These are phyloP conservation scores for Tolypocladium tundrense DNA, from an alignment of 2,329 filamentous ascomycete genomes.

Conservation along the genomic window DNA sequence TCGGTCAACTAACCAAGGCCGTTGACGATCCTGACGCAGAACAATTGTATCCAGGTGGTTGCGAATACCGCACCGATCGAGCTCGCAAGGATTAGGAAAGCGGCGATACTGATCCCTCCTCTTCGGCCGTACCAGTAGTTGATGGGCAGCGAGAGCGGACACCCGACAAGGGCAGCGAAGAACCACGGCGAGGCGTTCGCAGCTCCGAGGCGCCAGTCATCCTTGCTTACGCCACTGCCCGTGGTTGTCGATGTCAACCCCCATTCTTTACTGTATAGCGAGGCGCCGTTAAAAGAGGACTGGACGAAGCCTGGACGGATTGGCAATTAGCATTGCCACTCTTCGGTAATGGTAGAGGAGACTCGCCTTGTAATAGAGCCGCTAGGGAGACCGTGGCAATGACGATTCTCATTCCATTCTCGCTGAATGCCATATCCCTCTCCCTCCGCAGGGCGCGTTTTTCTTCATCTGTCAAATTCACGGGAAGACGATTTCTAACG, in stretches of 20 bases:
- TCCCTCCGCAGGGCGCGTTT: slow-evolving; percentile 26
- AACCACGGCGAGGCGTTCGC: slow-evolving; percentile 30
- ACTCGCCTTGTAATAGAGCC: slow-evolving; percentile 26
- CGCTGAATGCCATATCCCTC: slow-evolving; percentile 26
- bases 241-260: slow-evolving; percentile 5
- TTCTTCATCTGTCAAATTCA: slow-evolving; percentile 22
- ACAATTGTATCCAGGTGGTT: slow-evolving; percentile 19
- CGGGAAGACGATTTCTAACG: slow-evolving; percentile 13
- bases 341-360: neutral
- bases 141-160: slow-evolving; percentile 27
- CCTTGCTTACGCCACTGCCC: slow-evolving; percentile 3
- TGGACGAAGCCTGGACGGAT: slow-evolving; percentile 28
- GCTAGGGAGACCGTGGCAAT: slow-evolving; percentile 32
- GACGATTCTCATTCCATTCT: slow-evolving; percentile 27
- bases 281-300: slow-evolving; percentile 31
- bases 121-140: slow-evolving; percentile 29
- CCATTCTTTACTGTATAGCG: slow-evolving; percentile 17
- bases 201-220: slow-evolving; percentile 28
- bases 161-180: slow-evolving; percentile 26
- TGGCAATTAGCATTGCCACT: neutral
- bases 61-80: slow-evolving; percentile 26
- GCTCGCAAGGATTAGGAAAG: slow-evolving; percentile 26
- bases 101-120: slow-evolving; percentile 28
- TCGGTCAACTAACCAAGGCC: slow-evolving; percentile 22
- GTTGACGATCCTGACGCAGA: slow-evolving; percentile 25